A percentile compares a stretch with the other conserved stretches of the same genome.
phyloP scores from a whole-genome alignment of 2,329 filamentous ascomycete species.

The Lojkania enalia region DNA sequence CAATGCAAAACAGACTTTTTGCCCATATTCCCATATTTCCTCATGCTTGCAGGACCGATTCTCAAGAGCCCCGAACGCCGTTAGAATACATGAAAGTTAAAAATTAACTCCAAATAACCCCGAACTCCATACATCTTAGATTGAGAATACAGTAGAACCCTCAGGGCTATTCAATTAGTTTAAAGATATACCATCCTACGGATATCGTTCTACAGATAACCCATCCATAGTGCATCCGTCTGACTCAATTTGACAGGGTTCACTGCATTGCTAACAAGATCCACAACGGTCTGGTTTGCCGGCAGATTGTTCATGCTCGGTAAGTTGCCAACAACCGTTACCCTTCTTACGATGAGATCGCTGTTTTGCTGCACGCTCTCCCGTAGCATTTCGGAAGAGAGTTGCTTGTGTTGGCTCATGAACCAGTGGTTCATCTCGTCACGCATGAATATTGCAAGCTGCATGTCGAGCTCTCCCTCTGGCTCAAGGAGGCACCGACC shows the following conservation, averaged over 20 bases:
- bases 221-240: slow-evolving; percentile 96
- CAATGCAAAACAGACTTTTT: too few species aligned
- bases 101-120: too few species aligned
- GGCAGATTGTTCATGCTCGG: slow-evolving; percentile 76
- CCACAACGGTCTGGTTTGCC: slow-evolving; percentile 95
- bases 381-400: slow-evolving; percentile 68
- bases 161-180: too few species aligned
- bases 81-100: too few species aligned
- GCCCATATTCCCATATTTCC: too few species aligned
- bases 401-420: slow-evolving; percentile 72
- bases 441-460: slow-evolving; percentile 89
- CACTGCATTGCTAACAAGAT: slow-evolving; percentile 88
- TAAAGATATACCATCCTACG: too few species aligned
- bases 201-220: slow-evolving; percentile 69
- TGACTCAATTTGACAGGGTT: slow-evolving; percentile 87
- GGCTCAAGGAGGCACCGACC: slow-evolving; percentile 91
- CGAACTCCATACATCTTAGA: too few species aligned
- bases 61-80: too few species aligned
- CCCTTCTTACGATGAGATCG: slow-evolving; percentile 89
- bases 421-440: slow-evolving; percentile 99
- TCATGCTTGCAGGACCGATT: too few species aligned
- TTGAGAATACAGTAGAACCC: too few species aligned
- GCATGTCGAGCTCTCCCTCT: slow-evolving; percentile 81
- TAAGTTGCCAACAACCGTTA: slow-evolving; percentile 77
- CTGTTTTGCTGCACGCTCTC: slow-evolving; percentile 84